Base-by-base conservation (phyloP, 805 yeast genomes). In the Candida germanica region DNA sequence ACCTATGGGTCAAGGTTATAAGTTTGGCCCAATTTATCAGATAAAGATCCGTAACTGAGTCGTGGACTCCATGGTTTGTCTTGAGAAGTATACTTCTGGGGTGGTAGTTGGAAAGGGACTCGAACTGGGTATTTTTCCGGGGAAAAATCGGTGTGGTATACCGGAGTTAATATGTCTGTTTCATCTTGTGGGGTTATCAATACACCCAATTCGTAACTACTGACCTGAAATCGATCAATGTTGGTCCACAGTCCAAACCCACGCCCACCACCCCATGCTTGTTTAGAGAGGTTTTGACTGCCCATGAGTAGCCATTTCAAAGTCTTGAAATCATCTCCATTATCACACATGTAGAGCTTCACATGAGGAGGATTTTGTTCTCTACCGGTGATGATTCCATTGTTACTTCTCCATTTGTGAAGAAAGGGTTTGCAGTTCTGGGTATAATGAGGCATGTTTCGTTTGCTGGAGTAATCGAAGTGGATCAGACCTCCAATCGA, bases 271-370 rank as follows among this genome's bases (percentile, higher is more conserved):
- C 95, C 95, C 95, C 95, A 87, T 1, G 95, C 95, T 41, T 77
- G 83, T 36, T 75, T 75, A 21, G 89, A 80, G 26, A 85, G 50
- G 50, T 87, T 87, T 21, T 87, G 83, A 31, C 88, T 80, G 0
- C 93, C 83, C 51, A 83, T 65, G 26, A 83, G 54, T 13, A 80
- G 71, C 94, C 95, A 87, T 33, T 75, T 71, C 4, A 83, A 52
- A 2, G 75, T 59, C 23, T 58, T 47, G 55, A 71, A 75, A 33
- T 67, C 49, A 45, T 77, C 78, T 3, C 70, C 71, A 9, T 80
- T 71, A 36, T 64, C 71, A 43, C 76, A 69, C 39, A 76, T 50
- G 47, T 83, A 78, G 21, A 84, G 74, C 55, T 87, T 87, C 10
- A 81, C 79, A 57, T 87, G 95, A 1, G 81, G 77, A 3, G 81